Percentiles rank a stretch among this genome's conserved stretches.
phyloP scores from a whole-genome alignment of 2,329 filamentous ascomycete species.

The Cordyceps farinosa region DNA sequence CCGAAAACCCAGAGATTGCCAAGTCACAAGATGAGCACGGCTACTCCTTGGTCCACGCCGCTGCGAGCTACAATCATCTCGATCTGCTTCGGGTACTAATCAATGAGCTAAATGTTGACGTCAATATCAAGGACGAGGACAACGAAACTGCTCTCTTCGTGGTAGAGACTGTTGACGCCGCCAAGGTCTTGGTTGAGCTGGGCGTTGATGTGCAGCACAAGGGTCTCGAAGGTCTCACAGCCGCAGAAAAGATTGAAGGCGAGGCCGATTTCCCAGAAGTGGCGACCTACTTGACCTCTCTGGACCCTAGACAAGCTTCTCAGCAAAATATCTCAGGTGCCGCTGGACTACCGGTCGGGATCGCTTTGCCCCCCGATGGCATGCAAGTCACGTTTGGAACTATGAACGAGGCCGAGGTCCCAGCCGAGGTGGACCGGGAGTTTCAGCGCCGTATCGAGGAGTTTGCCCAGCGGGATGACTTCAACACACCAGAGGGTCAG shows the following conservation, averaged over 20 bases:
- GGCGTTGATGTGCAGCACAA: constrained; percentile 61
- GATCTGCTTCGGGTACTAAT: constrained; percentile 74
- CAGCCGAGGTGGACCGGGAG: constrained; percentile 70
- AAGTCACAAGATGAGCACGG: constrained; percentile 82
- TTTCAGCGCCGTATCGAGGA: constrained; percentile 86
- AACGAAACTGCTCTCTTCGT: constrained; percentile 92
- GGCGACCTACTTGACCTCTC: constrained; percentile 60
- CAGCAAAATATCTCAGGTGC: constrained; percentile 5
- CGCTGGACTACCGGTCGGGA: constrained; percentile 29
- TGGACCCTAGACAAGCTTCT: constrained; percentile 28
- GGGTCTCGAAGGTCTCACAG: constrained; percentile 75
- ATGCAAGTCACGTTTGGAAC: constrained; percentile 75
- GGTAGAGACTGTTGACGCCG: constrained; percentile 76
- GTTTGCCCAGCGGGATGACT: constrained; percentile 77
- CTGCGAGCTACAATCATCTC: constrained; percentile 85
- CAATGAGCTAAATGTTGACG: constrained; percentile 70
- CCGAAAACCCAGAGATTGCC: constrained; percentile 71
- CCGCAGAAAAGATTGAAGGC: constrained; percentile 71
- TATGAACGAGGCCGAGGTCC: constrained; percentile 60
- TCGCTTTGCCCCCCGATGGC: constrained; percentile 69
- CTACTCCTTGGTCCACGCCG: constrained; percentile 91
- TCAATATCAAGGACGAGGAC: constrained; percentile 85
- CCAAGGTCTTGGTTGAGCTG: constrained; percentile 75
- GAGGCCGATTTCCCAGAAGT: constrained; percentile 78
- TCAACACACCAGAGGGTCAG: constrained; percentile 77